These are phyloP conservation scores for Macrophomina phaseolina DNA, from an alignment of 2,329 filamentous ascomycete species.

Conservation along the genomic window DNA sequence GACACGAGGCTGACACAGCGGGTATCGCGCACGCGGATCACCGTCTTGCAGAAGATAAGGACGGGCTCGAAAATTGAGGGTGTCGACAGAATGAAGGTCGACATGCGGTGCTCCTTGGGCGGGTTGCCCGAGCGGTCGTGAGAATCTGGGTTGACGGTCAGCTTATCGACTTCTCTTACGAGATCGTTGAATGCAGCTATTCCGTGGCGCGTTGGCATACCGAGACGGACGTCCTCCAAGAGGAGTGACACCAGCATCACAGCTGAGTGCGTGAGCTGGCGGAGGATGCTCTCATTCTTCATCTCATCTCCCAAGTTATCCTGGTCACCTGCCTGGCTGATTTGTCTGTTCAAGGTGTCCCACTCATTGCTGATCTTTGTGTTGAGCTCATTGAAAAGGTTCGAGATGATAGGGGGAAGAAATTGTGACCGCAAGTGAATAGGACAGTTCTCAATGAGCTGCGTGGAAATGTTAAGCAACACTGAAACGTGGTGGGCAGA, in stretches of 20 bases:
- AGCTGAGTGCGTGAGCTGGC: conserved; percentile 89
- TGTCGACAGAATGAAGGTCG: conserved; percentile 81
- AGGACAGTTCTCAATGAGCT: conserved; percentile 91
- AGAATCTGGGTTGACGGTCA: conserved; percentile 1
- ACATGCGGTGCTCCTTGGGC: conserved; percentile 64
- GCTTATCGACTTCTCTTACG: background rate
- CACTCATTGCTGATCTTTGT: conserved; percentile 86
- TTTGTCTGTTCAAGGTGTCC: conserved; percentile 68
- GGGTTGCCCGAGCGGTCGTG: conserved; percentile 29
- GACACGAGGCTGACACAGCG: conserved; percentile 86
- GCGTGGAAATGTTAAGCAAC: conserved; percentile 85
- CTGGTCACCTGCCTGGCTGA: conserved; percentile 71
- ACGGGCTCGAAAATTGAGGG: conserved; percentile 83
- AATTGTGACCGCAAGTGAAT: conserved; percentile 78
- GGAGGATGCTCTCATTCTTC: conserved; percentile 94
- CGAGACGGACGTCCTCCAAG: conserved; percentile 72
- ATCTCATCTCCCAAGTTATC: conserved; percentile 88
- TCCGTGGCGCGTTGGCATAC: conserved; percentile 50
- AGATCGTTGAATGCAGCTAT: background rate
- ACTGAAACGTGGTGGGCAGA: conserved; percentile 94
- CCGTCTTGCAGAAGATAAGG: conserved; percentile 89
- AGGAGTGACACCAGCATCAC: conserved; percentile 91
- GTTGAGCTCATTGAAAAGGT: conserved; percentile 86
- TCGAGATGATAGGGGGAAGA: conserved; percentile 79
- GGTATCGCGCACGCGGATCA: conserved; percentile 86